Base-by-base conservation (phyloP, 2,329 filamentous ascomycete species). In the Aspergillus sp. region DNA sequence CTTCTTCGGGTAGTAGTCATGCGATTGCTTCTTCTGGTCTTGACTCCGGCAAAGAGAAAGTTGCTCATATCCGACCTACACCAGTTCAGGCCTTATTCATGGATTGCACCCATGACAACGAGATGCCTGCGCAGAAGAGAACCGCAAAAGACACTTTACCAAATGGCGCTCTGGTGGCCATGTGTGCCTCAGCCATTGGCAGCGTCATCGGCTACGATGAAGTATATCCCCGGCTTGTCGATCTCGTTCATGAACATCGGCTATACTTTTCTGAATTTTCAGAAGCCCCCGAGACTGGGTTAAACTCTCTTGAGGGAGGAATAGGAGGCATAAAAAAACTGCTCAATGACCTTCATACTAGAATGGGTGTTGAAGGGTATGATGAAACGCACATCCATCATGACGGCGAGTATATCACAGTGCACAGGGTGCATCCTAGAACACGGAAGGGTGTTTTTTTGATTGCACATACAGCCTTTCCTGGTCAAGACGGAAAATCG, bases 51-150 rank as follows among this genome's bases (percentile, higher is more conserved):
- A 70, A 70, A 69, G 89, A 94, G 69, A 85, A 91, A 17, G 84
- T 97, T 66, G 90, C 89, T 65, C 89, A 85, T 63, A 93, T 99
- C 76, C 91, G 91, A 66, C 89, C 90, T n/a, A 91, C 88, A 3
- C 91, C 93, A 4, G 90, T 98, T 0, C 93, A 97, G 66, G 95
- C 94, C 0, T 81, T 99, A 1, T 97, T 99, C 78, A 98, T 98
- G 92, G 96, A 99, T 74, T 99, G 96, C 77, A 99, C 96, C 0
- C 95, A 99, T 75, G 95, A 99, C 79, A 99, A 99, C 69, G 94
- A 99, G 78, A 90, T 92, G 2, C 95, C 95, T 0, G 91, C 94
- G 0, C 94, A 99, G 77, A 97, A 97, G 77, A 86, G 96, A 43
- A 93, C 97, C 74, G 93, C 93, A 55, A 87, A 92, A 61, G 96